These are phyloP conservation scores for Bipolaris cookei DNA, from an alignment of 2,329 filamentous ascomycete species.

Conservation along the genomic window DNA sequence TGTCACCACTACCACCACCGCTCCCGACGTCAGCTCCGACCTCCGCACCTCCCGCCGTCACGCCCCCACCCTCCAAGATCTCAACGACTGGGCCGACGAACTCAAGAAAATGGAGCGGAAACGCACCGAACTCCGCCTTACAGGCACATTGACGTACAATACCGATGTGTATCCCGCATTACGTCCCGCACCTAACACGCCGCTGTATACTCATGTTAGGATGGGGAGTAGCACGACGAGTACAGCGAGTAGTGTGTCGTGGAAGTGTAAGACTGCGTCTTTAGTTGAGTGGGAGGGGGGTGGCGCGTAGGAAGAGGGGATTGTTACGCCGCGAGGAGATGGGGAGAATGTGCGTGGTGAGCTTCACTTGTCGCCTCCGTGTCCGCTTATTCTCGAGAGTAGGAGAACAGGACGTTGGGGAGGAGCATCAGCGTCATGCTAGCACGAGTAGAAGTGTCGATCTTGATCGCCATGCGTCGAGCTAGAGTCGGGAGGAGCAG, in stretches of 20 bases:
- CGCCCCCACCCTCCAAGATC: constrained; percentile 12
- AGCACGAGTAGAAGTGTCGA: neutral
- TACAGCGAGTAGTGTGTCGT: neutral
- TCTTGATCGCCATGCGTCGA: neutral
- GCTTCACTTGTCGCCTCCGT: too few relatives aligned
- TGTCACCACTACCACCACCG: too few relatives aligned
- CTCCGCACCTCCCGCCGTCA: neutral
- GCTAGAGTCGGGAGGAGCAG: neutral
- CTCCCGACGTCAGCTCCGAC: neutral
- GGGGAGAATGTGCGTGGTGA: too few relatives aligned
- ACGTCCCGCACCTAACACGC: neutral
- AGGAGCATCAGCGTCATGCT: neutral
- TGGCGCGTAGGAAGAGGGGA: too few relatives aligned
- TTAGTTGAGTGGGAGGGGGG: neutral
- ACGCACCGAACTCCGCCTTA: neutral
- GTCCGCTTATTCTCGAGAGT: too few relatives aligned
- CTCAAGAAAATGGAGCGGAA: constrained; percentile 16
- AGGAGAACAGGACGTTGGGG: too few relatives aligned
- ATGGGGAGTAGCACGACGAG: neutral
- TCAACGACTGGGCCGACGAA: constrained; percentile 15
- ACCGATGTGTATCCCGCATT: neutral
- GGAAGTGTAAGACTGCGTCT: neutral
- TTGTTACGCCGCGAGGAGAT: too few relatives aligned
- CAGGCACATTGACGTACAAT: neutral
- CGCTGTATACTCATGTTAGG: neutral